Conservation (phyloP, 768 basidiomycete species). For the Phanerochaete sordida region DNA sequence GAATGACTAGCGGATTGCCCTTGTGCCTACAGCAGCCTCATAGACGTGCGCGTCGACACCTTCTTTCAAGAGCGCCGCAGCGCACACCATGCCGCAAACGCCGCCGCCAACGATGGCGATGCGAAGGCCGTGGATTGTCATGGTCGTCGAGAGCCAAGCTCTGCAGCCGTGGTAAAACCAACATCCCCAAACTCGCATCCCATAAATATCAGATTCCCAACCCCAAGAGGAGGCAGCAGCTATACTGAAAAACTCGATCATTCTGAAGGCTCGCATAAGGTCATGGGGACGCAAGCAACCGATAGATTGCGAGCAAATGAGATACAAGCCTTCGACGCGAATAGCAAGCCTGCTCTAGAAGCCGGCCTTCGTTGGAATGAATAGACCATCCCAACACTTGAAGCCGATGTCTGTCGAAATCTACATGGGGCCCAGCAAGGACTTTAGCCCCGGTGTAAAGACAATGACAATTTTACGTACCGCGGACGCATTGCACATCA, state of each 20-base stretch:
- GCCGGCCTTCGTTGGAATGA: conserved; percentile 36
- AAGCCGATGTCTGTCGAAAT: conserved; percentile 46
- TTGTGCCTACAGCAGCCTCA: conserved; percentile 3
- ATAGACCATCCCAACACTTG: conserved; percentile 46
- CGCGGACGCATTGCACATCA: conserved; percentile 52
- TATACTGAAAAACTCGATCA: no score
- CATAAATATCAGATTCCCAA: no score
- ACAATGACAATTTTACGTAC: conserved; percentile 27
- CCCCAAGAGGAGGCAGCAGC: no score
- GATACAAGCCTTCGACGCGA: no score
- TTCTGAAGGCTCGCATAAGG: no score
- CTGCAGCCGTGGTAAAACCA: no score
- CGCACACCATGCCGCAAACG: not conserved
- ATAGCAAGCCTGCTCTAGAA: not conserved
- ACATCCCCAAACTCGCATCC: no score
- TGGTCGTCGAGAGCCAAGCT: no score
- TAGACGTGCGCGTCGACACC: conserved; percentile 4
- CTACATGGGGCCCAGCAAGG: conserved; percentile 20
- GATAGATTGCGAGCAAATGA: no score
- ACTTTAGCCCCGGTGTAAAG: not conserved
- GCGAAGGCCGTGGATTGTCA: not conserved
- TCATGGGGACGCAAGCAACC: no score
- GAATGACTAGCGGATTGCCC: not conserved
- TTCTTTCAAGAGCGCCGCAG: not conserved
- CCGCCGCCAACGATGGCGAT: conserved; percentile 1